Conservation (phyloP, 139 green algal species). For the Chlamydomonas sphaeroides region DNA sequence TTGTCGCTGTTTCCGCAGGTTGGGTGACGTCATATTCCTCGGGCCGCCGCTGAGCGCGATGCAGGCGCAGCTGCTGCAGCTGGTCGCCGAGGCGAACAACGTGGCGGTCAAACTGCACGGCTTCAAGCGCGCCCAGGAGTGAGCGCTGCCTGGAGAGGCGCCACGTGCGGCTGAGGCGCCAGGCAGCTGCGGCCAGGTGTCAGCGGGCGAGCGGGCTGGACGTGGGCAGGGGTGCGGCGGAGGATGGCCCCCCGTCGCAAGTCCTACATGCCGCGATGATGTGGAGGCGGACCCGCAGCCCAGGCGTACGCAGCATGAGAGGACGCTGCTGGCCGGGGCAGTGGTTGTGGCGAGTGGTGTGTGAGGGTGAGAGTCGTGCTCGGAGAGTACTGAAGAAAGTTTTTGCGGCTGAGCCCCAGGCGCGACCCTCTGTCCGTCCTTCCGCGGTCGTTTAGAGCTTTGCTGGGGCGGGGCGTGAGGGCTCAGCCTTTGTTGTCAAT, state of each 20-base stretch:
- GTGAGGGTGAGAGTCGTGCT: too few species aligned
- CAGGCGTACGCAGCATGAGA: too few species aligned
- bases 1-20: background rate
- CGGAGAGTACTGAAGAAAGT: too few species aligned
- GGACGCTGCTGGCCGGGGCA: too few species aligned
- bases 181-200: background rate
- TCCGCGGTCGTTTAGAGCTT: too few species aligned
- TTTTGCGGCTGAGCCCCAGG: too few species aligned
- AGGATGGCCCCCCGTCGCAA: background rate
- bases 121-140: background rate
- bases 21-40: background rate
- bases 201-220: background rate
- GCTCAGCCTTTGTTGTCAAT: too few species aligned
- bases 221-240: too few species aligned
- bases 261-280: background rate
- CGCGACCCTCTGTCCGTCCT: too few species aligned
- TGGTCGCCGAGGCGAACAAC: background rate
- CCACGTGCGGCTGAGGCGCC: too few species aligned
- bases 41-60: background rate
- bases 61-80: background rate
- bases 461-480: too few species aligned
- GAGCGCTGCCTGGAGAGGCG: background rate
- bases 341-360: too few species aligned
- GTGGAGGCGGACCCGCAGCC: background rate
- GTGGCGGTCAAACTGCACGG: background rate